phyloP scores from a whole-genome alignment of 352 stramenopile species.

The Phytophthora nicotianae region DNA sequence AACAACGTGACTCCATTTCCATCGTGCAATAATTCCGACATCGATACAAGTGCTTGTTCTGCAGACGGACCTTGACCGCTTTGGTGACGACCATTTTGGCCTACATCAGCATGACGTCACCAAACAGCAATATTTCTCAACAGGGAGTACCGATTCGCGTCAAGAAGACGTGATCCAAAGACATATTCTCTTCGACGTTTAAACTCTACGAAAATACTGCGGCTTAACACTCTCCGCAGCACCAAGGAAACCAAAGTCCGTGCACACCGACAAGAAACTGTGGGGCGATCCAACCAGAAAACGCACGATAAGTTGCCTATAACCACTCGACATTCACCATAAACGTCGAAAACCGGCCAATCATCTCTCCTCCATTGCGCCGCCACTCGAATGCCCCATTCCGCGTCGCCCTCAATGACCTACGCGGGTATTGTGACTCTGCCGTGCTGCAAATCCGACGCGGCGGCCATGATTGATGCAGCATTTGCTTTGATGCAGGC shows the following conservation, averaged over 20 bases:
- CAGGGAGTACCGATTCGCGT: too few relatives aligned
- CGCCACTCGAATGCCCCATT: too few relatives aligned
- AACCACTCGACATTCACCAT: too few relatives aligned
- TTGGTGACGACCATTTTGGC: background rate
- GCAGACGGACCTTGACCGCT: too few relatives aligned
- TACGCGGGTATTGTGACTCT: background rate
- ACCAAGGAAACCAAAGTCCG: too few relatives aligned
- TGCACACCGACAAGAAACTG: background rate
- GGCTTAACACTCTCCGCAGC: too few relatives aligned
- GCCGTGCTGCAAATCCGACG: conserved; percentile 1
- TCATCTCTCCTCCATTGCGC: too few relatives aligned
- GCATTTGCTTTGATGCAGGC: conserved; percentile 23
- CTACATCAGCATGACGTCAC: background rate
- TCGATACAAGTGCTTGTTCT: background rate
- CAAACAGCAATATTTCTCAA: background rate
- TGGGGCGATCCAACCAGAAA: too few relatives aligned
- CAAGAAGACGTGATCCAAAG: background rate
- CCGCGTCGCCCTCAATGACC: background rate
- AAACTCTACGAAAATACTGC: background rate
- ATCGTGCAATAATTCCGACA: too few relatives aligned
- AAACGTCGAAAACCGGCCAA: too few relatives aligned
- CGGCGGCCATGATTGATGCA: conserved; percentile 2
- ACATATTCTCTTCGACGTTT: too few relatives aligned
- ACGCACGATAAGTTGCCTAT: too few relatives aligned
- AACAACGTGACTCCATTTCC: background rate